Percentiles rank a stretch among this genome's conserved stretches.
Conservation (phyloP, 805 yeast species). For the Candida vartiovaarae region DNA sequence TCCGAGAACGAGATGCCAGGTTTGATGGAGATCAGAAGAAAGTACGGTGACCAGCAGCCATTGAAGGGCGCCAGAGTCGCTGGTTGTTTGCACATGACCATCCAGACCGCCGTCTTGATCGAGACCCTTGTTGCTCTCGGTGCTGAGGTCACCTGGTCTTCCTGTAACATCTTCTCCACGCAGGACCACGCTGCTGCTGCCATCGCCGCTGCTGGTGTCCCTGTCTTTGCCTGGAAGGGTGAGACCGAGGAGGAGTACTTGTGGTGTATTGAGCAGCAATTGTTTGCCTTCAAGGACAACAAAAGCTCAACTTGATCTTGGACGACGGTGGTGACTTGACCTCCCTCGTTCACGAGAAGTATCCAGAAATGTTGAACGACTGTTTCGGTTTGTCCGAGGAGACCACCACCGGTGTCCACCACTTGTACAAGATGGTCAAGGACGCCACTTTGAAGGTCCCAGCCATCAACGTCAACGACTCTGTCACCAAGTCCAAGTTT, state of each 20-base stretch:
- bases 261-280: slow-evolving; percentile 99
- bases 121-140: slow-evolving; percentile 96
- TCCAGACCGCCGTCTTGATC: slow-evolving; percentile 97
- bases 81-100: slow-evolving; percentile 99
- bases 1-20: slow-evolving; percentile 99
- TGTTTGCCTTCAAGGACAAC: slow-evolving; percentile 94
- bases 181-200: slow-evolving; percentile 99
- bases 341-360: slow-evolving; percentile 90
- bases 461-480: slow-evolving; percentile 98
- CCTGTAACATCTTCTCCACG: slow-evolving; percentile 98
- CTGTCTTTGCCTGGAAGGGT: slow-evolving; percentile 99
- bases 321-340: slow-evolving; percentile 99
- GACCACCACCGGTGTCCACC: slow-evolving; percentile 99
- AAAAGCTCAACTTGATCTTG: slow-evolving; percentile 92
- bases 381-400: slow-evolving; percentile 98
- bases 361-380: slow-evolving; percentile 94
- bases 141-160: slow-evolving; percentile 99
- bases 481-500: slow-evolving; percentile 98
- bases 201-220: slow-evolving; percentile 98
- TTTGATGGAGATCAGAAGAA: slow-evolving; percentile 92
- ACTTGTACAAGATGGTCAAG: slow-evolving; percentile 91
- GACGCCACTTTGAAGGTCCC: slow-evolving; percentile 91
- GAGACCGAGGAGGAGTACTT: slow-evolving; percentile 99
- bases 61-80: slow-evolving; percentile 98
- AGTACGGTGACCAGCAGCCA: slow-evolving; percentile 89